phyloP scores from a whole-genome alignment of 2,329 filamentous ascomycete species.

The Neophaeococcomyces mojaviensis region DNA sequence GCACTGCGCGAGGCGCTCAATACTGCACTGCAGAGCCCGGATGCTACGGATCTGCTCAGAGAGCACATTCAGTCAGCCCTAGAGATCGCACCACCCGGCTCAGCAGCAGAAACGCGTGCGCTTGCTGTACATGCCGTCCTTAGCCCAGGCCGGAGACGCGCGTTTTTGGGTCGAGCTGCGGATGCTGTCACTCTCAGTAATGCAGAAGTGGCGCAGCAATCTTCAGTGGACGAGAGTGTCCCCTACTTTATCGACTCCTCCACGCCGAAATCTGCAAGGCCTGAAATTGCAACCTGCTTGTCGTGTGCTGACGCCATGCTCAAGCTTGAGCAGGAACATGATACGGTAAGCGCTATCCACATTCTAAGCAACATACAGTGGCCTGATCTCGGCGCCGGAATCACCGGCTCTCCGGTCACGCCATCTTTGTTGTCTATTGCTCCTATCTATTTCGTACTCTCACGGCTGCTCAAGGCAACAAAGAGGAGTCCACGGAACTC shows the following conservation, averaged over 20 bases:
- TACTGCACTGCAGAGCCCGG: slow-evolving; percentile 47
- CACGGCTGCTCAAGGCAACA: slow-evolving; percentile 11
- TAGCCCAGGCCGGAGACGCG: slow-evolving; percentile 39
- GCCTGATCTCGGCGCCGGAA: slow-evolving; percentile 4
- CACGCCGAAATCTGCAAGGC: slow-evolving; percentile 40
- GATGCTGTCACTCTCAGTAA: slow-evolving; percentile 42
- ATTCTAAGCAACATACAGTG: slow-evolving; percentile 23
- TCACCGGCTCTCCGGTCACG: slow-evolving; percentile 25
- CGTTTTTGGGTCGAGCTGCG: slow-evolving; percentile 29
- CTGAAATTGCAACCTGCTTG: slow-evolving; percentile 51
- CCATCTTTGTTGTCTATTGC: slow-evolving; percentile 18
- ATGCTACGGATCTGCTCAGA: slow-evolving; percentile 39
- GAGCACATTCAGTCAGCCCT: slow-evolving; percentile 61
- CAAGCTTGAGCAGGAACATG: slow-evolving; percentile 37
- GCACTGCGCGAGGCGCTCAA: slow-evolving; percentile 63
- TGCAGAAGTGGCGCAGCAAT: background rate
- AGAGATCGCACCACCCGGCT: slow-evolving; percentile 68
- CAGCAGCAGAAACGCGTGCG: slow-evolving; percentile 56
- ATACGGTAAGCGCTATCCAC: slow-evolving; percentile 25
- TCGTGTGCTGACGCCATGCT: slow-evolving; percentile 53
- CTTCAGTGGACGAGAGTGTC: slow-evolving; percentile 14
- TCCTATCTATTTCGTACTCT: slow-evolving; percentile 17
- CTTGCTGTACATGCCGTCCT: slow-evolving; percentile 54
- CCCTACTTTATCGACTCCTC: slow-evolving; percentile 48
- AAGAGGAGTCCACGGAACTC: background rate